Evolutionary conservation across 345 rosid species (phyloP).

Genomic region (Boechera retrofracta): DNA sequence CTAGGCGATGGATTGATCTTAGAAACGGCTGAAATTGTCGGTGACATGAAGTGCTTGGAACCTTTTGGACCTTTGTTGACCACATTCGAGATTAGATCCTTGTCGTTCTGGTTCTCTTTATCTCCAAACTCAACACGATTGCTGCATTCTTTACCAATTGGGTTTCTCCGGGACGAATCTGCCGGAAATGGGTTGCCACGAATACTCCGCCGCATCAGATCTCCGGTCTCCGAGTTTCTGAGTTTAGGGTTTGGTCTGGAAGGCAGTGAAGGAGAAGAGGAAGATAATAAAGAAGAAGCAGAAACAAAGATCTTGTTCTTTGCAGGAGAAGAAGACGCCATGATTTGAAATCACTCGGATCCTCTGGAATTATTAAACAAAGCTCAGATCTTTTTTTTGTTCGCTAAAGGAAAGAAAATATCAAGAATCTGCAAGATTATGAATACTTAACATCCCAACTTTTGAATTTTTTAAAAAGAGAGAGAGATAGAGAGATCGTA

Average conservation of each 20-base stretch:
- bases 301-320: conserved; percentile 22
- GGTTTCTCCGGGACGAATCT: conserved; percentile 55
- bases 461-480: conserved; percentile 17
- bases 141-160: conserved; percentile 53
- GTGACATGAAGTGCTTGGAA: conserved; percentile 83
- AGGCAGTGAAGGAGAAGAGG: conserved; percentile 43
- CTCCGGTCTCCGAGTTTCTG: conserved; percentile 60
- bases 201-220: conserved; percentile 74
- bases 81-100: conserved; percentile 40
- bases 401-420: conserved; percentile 39
- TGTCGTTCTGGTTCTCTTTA: conserved; percentile 62
- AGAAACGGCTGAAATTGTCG: conserved; percentile 81
- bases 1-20: conserved; percentile 74
- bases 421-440: conserved; percentile 36
- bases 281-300: neutral
- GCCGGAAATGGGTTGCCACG: conserved; percentile 57
- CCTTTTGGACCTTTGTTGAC: conserved; percentile 53
- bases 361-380: neutral
- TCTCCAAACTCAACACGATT: conserved; percentile 53
- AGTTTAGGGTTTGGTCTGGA: conserved; percentile 47
- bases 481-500: conserved; percentile 28
- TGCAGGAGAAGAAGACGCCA: conserved; percentile 45
- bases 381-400: conserved; percentile 1
- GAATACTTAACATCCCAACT: conserved; percentile 8
- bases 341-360: conserved; percentile 22